Evolutionary conservation across 192 early-diverging fungal genomes (phyloP).

Genomic region (Lobulomyces angularis): DNA sequence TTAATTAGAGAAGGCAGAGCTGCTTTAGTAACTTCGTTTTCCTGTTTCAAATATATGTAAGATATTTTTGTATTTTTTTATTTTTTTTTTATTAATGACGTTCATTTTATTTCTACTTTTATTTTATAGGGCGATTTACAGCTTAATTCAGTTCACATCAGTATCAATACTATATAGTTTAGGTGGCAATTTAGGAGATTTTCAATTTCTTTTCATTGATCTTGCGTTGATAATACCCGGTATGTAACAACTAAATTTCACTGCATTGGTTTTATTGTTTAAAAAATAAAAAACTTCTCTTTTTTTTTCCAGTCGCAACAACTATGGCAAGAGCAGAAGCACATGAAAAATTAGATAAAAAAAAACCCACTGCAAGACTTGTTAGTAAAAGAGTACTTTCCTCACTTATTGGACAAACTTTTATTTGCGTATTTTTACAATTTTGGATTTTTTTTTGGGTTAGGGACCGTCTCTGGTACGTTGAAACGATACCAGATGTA

Average conservation of each 20-base stretch:
- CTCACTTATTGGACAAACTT: constrained; percentile 77
- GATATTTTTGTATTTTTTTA: no score
- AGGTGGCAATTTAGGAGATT: constrained; percentile 80
- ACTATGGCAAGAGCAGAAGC: constrained; percentile 84
- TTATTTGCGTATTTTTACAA: constrained; percentile 75
- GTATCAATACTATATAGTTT: constrained; percentile 85
- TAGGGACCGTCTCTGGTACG: constrained; percentile 63
- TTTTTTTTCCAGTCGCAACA: constrained; percentile 28
- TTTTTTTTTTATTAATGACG: no score
- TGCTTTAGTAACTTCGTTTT: constrained; percentile 92
- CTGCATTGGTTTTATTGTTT: no score
- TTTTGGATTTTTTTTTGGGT: constrained; percentile 56
- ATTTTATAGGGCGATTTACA: constrained; percentile 93
- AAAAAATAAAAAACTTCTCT: no score
- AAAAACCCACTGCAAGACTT: constrained; percentile 81
- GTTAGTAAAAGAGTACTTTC: constrained; percentile 83
- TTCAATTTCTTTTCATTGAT: constrained; percentile 95
- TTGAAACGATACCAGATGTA: constrained; percentile 42
- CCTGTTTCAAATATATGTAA: constrained; percentile 99
- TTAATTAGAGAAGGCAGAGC: constrained; percentile 85
- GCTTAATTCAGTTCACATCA: constrained; percentile 90
- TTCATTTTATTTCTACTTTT: no score
- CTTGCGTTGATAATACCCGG: constrained; percentile 78
- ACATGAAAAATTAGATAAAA: constrained; percentile 53
- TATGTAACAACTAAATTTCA: no score